Percentiles rank a stretch among this genome's conserved stretches.
phyloP scores from a whole-genome alignment of 768 basidiomycete species.

The Tricholoma bakamatsutake region DNA sequence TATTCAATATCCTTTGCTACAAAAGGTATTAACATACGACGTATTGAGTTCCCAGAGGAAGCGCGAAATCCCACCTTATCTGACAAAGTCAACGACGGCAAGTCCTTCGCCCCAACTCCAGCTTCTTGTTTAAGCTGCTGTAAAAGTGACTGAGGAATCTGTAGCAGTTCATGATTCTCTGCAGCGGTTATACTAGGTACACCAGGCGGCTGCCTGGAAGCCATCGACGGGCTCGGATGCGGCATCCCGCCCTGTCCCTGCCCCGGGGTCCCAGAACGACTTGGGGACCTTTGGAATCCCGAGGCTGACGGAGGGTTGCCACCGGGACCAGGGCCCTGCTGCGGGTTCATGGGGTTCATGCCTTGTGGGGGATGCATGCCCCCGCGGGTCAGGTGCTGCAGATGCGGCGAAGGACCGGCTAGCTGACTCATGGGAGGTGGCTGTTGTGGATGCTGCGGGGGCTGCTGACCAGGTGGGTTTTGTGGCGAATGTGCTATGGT shows the following conservation, averaged over 20 bases:
- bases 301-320: conserved; percentile 30
- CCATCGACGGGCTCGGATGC: conserved; percentile 55
- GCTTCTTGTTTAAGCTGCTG: conserved; percentile 10
- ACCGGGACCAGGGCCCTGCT: conserved; percentile 22
- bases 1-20: conserved; percentile 31
- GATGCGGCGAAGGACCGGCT: conserved; percentile 45
- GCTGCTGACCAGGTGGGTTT: conserved; percentile 26
- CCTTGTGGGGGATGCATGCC: conserved; percentile 46
- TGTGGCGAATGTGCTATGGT: conserved; percentile 60
- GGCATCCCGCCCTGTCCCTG: conserved; percentile 30
- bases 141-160: conserved; percentile 31
- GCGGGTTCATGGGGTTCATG: conserved; percentile 32
- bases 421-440: conserved; percentile 43
- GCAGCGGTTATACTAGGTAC: conserved; percentile 11
- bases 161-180: conserved; percentile 31
- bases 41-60: background rate
- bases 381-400: conserved; percentile 34
- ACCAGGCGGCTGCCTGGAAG: conserved; percentile 38
- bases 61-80: conserved; percentile 52
- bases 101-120: conserved; percentile 11
- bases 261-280: conserved; percentile 39
- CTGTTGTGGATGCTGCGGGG: conserved; percentile 18
- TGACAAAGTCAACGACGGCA: conserved; percentile 3
- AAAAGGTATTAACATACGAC: background rate
- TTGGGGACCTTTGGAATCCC: conserved; percentile 48